Conservation (phyloP, 257 asterid genomes). For the Mentha longifolia region DNA sequence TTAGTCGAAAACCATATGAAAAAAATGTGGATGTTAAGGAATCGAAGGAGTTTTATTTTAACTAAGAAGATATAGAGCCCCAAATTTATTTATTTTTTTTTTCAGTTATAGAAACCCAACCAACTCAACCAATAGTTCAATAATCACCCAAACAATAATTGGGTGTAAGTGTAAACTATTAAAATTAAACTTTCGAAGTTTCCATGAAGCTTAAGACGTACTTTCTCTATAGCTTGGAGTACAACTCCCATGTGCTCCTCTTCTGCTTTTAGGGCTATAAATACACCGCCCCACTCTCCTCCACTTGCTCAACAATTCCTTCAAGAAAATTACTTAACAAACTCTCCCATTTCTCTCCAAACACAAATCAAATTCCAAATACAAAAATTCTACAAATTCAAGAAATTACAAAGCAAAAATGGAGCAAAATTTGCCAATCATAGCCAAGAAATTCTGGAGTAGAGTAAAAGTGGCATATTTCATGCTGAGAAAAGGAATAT, state of each 20-base stretch:
- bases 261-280: constrained; percentile 38
- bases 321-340: too few relatives aligned
- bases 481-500: constrained; percentile 74
- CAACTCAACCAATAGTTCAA: too few relatives aligned
- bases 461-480: constrained; percentile 53
- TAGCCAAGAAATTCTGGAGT: constrained; percentile 73
- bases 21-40: not conserved
- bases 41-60: not conserved
- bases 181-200: constrained; percentile 15
- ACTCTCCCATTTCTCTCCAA: too few relatives aligned
- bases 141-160: constrained; percentile 38
- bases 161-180: constrained; percentile 18
- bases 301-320: constrained; percentile 32
- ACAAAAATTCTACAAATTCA: constrained; percentile 1
- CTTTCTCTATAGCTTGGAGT: constrained; percentile 29
- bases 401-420: constrained; percentile 32
- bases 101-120: too few relatives aligned
- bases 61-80: too few relatives aligned
- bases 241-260: constrained; percentile 35
- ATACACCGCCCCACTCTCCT: constrained; percentile 35
- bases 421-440: constrained; percentile 73
- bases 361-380: constrained; percentile 3
- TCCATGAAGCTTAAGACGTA: constrained; percentile 41
- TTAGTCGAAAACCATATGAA: not conserved
- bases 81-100: too few relatives aligned